These are phyloP conservation scores for Ceratocystis eucalypticola DNA, from an alignment of 2,329 filamentous ascomycete species.

Conservation along the genomic window DNA sequence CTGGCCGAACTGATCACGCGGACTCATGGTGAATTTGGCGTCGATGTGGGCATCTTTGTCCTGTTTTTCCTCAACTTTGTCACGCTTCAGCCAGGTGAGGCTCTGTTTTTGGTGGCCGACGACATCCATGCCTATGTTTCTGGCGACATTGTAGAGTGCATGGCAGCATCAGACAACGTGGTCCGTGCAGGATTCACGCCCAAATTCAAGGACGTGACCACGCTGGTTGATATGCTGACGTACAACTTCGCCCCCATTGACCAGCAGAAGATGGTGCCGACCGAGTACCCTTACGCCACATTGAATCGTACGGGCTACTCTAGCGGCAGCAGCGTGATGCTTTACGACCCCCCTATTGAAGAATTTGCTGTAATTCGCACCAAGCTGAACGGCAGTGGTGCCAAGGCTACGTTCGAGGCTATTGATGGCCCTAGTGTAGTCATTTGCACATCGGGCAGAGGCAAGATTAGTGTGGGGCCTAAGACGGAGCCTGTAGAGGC, in stretches of 20 bases:
- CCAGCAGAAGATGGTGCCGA: conserved; percentile 82
- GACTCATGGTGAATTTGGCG: conserved; percentile 70
- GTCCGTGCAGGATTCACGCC: conserved; percentile 94
- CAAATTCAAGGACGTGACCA: conserved; percentile 93
- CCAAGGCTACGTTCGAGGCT: conserved; percentile 78
- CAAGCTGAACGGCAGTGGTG: conserved; percentile 53
- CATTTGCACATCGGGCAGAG: conserved; percentile 74
- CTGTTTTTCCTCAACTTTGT: conserved; percentile 97
- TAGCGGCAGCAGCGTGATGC: conserved; percentile 53
- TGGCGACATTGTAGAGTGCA: conserved; percentile 95
- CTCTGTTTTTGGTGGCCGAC: conserved; percentile 89
- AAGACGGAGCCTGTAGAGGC: conserved; percentile 62
- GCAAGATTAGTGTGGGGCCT: conserved; percentile 71
- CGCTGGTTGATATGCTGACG: conserved; percentile 79
- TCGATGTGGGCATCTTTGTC: conserved; percentile 85
- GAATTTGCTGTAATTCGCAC: conserved; percentile 87
- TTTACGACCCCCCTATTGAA: conserved; percentile 93
- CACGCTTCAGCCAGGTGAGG: conserved; percentile 73
- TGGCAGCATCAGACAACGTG: conserved; percentile 98
- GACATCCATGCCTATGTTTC: conserved; percentile 94
- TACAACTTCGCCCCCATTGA: conserved; percentile 91
- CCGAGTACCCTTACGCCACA: conserved; percentile 72
- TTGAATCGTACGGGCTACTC: conserved; percentile 73
- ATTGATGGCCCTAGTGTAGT: conserved; percentile 83
- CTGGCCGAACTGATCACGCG: conserved; percentile 65